Percentiles rank a stretch among this genome's conserved stretches.
Conservation (phyloP, 257 asterid genomes). For the Fraxinus pennsylvanica region DNA sequence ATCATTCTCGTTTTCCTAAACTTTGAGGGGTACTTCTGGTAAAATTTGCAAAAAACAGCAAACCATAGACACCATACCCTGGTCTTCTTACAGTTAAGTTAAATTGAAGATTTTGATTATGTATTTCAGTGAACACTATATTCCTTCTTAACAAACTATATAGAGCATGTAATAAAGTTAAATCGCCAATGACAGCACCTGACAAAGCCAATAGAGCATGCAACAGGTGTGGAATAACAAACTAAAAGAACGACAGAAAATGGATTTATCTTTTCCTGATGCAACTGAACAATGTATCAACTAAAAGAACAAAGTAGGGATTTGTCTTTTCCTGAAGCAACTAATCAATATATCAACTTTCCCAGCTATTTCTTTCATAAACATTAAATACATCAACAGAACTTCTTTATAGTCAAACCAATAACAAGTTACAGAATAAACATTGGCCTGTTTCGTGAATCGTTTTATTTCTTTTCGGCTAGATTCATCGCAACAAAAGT, state of each 20-base stretch:
- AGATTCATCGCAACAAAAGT: not conserved
- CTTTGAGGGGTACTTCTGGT: not conserved
- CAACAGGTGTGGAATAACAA: not conserved
- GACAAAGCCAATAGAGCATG: not conserved
- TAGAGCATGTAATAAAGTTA: not conserved
- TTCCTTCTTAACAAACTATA: not conserved
- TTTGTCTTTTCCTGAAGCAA: not conserved
- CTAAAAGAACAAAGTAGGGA: not conserved
- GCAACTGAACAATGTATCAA: constrained; percentile 3
- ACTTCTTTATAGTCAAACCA: not conserved
- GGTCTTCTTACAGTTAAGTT: not conserved
- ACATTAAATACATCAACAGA: not conserved
- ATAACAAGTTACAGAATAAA: not conserved
- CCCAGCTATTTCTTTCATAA: not conserved
- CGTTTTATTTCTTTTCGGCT: not conserved
- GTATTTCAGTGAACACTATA: too few relatives aligned
- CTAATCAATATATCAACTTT: not conserved
- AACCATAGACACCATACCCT: not conserved
- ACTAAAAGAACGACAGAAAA: not conserved
- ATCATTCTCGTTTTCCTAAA: not conserved
- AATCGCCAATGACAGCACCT: not conserved
- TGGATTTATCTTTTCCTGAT: not conserved
- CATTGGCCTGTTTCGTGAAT: not conserved
- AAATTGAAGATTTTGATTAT: not conserved
- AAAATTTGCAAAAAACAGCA: not conserved